These are phyloP conservation scores for Isoetes taiwanensis DNA, from an alignment of 75 land plant genomes.

Conservation along the genomic window DNA sequence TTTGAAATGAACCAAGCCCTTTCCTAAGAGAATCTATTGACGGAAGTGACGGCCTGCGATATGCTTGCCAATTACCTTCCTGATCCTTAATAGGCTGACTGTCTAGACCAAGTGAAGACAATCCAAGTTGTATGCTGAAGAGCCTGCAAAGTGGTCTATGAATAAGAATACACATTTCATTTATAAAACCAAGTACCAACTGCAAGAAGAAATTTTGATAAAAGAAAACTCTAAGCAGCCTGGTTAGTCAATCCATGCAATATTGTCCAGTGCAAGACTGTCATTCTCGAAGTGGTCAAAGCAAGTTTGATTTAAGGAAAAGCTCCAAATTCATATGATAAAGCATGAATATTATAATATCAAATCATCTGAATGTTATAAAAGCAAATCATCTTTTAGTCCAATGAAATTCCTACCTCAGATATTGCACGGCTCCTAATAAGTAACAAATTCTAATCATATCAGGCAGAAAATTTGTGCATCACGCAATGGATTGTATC, in stretches of 20 bases:
- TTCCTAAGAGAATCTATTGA: constrained; percentile 60
- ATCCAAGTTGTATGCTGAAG: constrained; percentile 60
- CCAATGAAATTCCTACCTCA: not conserved
- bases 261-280: not conserved
- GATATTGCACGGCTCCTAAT: not conserved
- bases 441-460: not conserved
- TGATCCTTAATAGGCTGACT: constrained; percentile 44
- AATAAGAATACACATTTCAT: too few relatives aligned
- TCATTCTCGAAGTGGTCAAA: too few relatives aligned
- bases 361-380: not conserved
- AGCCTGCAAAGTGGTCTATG: constrained; percentile 59
- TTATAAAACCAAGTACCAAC: not conserved
- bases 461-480: not conserved
- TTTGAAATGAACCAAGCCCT: too few relatives aligned
- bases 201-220: not conserved
- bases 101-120: constrained; percentile 67
- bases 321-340: too few relatives aligned
- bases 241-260: not conserved
- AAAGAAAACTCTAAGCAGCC: not conserved
- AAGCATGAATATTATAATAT: not conserved
- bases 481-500: not conserved
- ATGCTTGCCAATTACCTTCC: constrained; percentile 38
- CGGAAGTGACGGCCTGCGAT: constrained; percentile 48
- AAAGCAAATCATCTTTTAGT: not conserved
- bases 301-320: too few relatives aligned